Conservation (phyloP, 768 basidiomycete species). For the Macrolepiota albuminosa region DNA sequence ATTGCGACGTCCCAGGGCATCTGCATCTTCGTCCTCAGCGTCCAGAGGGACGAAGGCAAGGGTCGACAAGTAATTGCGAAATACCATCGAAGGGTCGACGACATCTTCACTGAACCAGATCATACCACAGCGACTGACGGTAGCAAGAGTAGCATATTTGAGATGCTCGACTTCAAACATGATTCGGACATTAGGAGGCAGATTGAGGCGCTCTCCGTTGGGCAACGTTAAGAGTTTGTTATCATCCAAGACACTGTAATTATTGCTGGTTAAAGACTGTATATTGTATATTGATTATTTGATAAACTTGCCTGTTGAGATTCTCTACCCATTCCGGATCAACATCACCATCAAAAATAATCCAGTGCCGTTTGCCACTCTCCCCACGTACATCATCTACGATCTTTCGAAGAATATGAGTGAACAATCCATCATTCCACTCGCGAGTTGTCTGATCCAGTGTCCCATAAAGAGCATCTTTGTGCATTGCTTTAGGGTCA, state of each 20-base stretch:
- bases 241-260: constrained; percentile 88
- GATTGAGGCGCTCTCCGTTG: constrained; percentile 95
- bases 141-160: constrained; percentile 94
- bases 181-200: constrained; percentile 95
- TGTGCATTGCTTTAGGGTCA: constrained; percentile 98
- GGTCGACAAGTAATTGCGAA: constrained; percentile 79
- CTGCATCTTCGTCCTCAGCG: constrained; percentile 83
- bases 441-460: constrained; percentile 96
- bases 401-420: constrained; percentile 94
- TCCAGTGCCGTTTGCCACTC: constrained; percentile 96
- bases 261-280: not conserved
- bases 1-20: constrained; percentile 55
- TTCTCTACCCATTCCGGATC: constrained; percentile 99
- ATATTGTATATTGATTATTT: constrained; percentile 1
- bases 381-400: constrained; percentile 98
- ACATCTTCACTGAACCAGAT: constrained; percentile 99
- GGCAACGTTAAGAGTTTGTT: constrained; percentile 97
- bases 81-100: constrained; percentile 88
- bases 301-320: constrained; percentile 76
- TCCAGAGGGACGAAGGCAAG: constrained; percentile 75
- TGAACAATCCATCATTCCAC: constrained; percentile 99
- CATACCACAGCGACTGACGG: constrained; percentile 99
- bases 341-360: constrained; percentile 98
- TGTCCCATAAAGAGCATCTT: constrained; percentile 96
- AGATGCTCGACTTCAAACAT: constrained; percentile 99